Percentiles rank a stretch among this genome's conserved stretches.
phyloP scores from a whole-genome alignment of 2,329 filamentous ascomycete species.

The Monosporascus sp. region DNA sequence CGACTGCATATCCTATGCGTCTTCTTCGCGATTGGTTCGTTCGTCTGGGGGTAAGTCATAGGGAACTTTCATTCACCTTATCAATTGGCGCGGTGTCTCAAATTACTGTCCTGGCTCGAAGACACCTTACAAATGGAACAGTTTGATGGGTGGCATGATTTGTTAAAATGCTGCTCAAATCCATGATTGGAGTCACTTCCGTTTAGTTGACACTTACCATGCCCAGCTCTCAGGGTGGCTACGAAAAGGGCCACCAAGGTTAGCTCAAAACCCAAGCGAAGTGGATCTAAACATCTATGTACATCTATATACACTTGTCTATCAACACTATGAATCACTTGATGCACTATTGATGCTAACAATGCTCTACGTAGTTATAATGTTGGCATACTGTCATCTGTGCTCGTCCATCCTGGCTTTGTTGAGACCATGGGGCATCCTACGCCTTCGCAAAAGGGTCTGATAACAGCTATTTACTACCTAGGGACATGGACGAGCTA shows the following conservation, averaged over 20 bases:
- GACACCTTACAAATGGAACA: too few relatives aligned
- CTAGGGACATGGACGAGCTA: slow-evolving; percentile 52
- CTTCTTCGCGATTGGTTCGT: slow-evolving; percentile 51
- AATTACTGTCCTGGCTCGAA: too few relatives aligned
- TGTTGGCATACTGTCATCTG: slow-evolving; percentile 50
- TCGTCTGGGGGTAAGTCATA: slow-evolving; percentile 47
- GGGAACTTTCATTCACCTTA: background rate
- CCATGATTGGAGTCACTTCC: too few relatives aligned
- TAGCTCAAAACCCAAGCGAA: too few relatives aligned
- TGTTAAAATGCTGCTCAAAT: too few relatives aligned
- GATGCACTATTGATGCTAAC: background rate
- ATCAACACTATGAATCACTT: background rate
- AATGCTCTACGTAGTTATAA: slow-evolving; percentile 41
- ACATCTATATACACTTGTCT: too few relatives aligned
- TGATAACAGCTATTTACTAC: slow-evolving; percentile 54
- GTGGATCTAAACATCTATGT: too few relatives aligned
- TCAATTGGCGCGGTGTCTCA: background rate
- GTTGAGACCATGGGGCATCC: slow-evolving; percentile 39
- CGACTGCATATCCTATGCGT: slow-evolving; percentile 43
- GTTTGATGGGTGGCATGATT: too few relatives aligned
- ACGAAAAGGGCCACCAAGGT: too few relatives aligned
- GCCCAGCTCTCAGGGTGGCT: too few relatives aligned
- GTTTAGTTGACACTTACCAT: too few relatives aligned
- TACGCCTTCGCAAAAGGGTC: slow-evolving; percentile 40
- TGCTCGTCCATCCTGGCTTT: slow-evolving; percentile 53